Conservation (phyloP, 2,329 filamentous ascomycete species). For the Colletotrichum karsti region DNA sequence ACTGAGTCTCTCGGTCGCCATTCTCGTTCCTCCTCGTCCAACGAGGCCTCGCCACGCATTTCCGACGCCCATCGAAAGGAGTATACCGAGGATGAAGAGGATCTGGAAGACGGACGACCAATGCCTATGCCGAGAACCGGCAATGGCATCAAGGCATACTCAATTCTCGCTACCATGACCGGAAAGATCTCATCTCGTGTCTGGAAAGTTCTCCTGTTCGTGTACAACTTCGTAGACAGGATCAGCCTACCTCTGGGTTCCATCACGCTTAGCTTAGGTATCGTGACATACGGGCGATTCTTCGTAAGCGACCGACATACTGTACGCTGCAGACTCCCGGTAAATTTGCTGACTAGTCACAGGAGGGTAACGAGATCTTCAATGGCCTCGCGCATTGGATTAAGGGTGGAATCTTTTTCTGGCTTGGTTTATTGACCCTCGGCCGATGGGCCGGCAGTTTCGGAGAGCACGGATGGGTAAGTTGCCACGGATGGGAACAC, state of each 20-base stretch:
- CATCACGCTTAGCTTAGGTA: conserved; percentile 74
- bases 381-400: conserved; percentile 92
- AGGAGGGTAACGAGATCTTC: conserved; percentile 77
- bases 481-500: too few relatives aligned
- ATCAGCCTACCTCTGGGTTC: conserved; percentile 83
- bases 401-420: conserved; percentile 95
- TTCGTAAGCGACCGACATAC: conserved; percentile 69
- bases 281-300: conserved; percentile 81
- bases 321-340: background rate
- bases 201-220: conserved; percentile 64
- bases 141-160: conserved; percentile 38
- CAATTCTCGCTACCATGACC: conserved; percentile 61
- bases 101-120: conserved; percentile 40
- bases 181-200: conserved; percentile 62
- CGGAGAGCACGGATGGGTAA: conserved; percentile 84
- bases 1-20: conserved; percentile 73
- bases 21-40: conserved; percentile 68
- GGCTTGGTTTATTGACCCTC: conserved; percentile 87
- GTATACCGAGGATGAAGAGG: conserved; percentile 57
- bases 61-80: conserved; percentile 45
- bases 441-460: conserved; percentile 93
- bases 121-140: conserved; percentile 56
- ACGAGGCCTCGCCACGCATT: conserved; percentile 44
- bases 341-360: background rate
- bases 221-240: conserved; percentile 77